Evolutionary conservation across 805 yeast genomes (phyloP).

Genomic region (Kazachstania viticola): DNA sequence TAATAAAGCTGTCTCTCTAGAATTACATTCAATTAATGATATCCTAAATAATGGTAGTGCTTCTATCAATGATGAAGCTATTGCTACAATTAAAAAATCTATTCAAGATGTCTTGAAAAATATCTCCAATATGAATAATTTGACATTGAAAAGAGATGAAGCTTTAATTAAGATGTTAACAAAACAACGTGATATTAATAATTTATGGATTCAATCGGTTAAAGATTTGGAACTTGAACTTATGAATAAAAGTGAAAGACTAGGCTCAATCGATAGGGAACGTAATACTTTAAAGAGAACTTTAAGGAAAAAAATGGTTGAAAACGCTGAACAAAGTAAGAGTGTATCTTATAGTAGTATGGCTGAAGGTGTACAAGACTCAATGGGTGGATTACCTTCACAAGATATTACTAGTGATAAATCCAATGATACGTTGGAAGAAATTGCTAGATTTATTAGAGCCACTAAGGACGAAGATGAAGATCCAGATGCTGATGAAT

Average conservation of each 20-base stretch:
- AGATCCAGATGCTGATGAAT: slow-evolving; percentile 48
- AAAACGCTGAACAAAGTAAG: slow-evolving; percentile 23
- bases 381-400: background rate
- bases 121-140: slow-evolving; percentile 18
- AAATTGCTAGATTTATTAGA: slow-evolving; percentile 19
- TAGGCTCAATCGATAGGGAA: slow-evolving; percentile 52
- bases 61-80: slow-evolving; percentile 12
- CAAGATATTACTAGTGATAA: background rate
- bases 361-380: background rate
- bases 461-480: slow-evolving; percentile 18
- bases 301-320: slow-evolving; percentile 26
- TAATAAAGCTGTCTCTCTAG: slow-evolving; percentile 38
- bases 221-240: slow-evolving; percentile 60
- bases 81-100: slow-evolving; percentile 19
- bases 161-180: slow-evolving; percentile 37
- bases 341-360: slow-evolving; percentile 2
- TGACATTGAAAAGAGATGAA: slow-evolving; percentile 30
- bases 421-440: slow-evolving; percentile 12
- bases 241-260: slow-evolving; percentile 45
- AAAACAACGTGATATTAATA: slow-evolving; percentile 58
- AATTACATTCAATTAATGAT: slow-evolving; percentile 37
- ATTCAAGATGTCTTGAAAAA: slow-evolving; percentile 17
- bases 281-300: slow-evolving; percentile 46
- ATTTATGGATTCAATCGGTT: slow-evolving; percentile 65
- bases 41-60: slow-evolving; percentile 22